Percentiles rank a stretch among this genome's conserved stretches.
These are phyloP conservation scores for Tricholoma sp. DNA, from an alignment of 768 basidiomycete species.

Conservation along the genomic window DNA sequence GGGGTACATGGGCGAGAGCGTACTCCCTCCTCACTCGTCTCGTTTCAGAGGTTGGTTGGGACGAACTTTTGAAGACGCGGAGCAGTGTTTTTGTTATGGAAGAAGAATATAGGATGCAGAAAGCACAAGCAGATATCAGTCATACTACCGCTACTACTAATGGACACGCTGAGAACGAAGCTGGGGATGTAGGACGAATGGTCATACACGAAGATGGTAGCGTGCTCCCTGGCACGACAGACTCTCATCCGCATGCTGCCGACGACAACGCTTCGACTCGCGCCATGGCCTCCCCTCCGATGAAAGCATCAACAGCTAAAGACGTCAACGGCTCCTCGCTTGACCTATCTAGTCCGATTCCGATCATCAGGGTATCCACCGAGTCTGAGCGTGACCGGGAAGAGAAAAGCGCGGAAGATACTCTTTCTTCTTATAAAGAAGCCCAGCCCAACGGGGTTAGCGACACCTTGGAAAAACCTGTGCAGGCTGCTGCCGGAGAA, in stretches of 20 bases:
- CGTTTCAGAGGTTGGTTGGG: slow-evolving; percentile 96
- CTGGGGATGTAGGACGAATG: slow-evolving; percentile 27
- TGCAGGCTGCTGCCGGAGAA: slow-evolving; percentile 48
- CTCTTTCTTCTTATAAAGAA: slow-evolving; percentile 25
- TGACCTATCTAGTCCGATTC: slow-evolving; percentile 27
- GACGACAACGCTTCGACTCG: slow-evolving; percentile 73
- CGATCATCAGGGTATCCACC: slow-evolving; percentile 75
- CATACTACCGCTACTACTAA: slow-evolving; percentile 24
- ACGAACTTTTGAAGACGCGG: slow-evolving; percentile 93
- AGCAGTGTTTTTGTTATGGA: slow-evolving; percentile 99
- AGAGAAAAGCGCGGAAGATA: slow-evolving; percentile 19
- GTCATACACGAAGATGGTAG: slow-evolving; percentile 67
- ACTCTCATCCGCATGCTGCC: slow-evolving; percentile 16
- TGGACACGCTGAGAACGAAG: slow-evolving; percentile 16
- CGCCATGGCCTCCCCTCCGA: slow-evolving; percentile 46
- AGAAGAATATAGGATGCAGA: slow-evolving; percentile 98
- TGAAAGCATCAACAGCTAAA: slow-evolving; percentile 19
- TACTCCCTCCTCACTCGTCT: slow-evolving; percentile 88
- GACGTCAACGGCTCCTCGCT: slow-evolving; percentile 21
- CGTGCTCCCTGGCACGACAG: slow-evolving; percentile 23
- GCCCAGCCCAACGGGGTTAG: slow-evolving; percentile 26
- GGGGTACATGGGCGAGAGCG: slow-evolving; percentile 95
- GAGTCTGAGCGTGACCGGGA: slow-evolving; percentile 53
- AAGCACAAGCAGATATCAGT: slow-evolving; percentile 70
- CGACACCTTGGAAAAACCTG: slow-evolving; percentile 39